Evolutionary conservation across 768 basidiomycete genomes (phyloP).

Genomic region (Pulveroboletus frians): DNA sequence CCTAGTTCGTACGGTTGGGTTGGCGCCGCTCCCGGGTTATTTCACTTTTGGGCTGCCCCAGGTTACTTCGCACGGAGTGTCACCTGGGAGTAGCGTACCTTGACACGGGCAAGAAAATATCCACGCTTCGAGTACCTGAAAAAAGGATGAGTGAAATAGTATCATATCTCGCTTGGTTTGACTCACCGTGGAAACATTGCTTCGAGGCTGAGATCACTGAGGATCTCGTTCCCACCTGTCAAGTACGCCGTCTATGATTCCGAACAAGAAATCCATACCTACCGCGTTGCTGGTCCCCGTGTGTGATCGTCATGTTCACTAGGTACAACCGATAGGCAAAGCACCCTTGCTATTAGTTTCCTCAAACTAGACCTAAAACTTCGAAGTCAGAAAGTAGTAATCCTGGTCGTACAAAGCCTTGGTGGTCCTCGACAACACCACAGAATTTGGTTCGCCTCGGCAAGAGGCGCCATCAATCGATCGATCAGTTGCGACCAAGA

Average conservation of each 20-base stretch:
- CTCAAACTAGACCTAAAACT: too few relatives aligned
- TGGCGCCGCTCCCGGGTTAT: not conserved
- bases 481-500: too few relatives aligned
- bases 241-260: not conserved
- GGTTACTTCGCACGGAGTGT: not conserved
- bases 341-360: too few relatives aligned
- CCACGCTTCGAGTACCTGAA: not conserved
- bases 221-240: not conserved
- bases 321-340: too few relatives aligned
- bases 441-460: not conserved
- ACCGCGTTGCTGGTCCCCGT: not conserved
- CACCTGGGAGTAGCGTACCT: not conserved
- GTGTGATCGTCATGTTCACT: not conserved
- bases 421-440: not conserved
- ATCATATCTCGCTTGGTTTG: not conserved
- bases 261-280: not conserved
- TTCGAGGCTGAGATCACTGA: slow-evolving; percentile 7
- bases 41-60: not conserved
- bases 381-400: not conserved
- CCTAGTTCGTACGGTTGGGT: not conserved
- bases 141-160: not conserved
- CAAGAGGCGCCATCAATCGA: not conserved
- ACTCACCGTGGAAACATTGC: slow-evolving; percentile 4
- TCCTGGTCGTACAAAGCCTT: not conserved
- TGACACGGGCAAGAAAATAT: not conserved